Evolutionary conservation across 345 rosid genomes (phyloP), one percentile per base, ranked within the genome.

Genomic region (Lumnitzera racemosa): DNA sequence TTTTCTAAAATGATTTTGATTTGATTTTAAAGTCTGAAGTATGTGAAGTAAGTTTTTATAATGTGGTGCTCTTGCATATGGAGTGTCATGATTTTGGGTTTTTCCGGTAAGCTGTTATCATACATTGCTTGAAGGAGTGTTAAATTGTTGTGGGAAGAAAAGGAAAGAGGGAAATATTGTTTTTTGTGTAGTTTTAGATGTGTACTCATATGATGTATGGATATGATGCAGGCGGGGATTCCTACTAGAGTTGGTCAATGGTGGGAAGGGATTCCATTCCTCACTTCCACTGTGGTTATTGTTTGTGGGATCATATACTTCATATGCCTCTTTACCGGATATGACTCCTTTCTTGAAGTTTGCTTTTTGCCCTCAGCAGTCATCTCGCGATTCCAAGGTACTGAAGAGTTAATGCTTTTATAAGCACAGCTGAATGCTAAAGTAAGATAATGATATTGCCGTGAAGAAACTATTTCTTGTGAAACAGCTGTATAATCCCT

Each of bases 211-310:
- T 15, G 14, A 17, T 23, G 10, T 24, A 24, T 53, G 43, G 43
- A 1, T 25, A 31, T 59, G 54, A 10, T 53, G 15, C 81, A 92
- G 98, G 96, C 94, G 12, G 87, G 96, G n/a, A 49, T 92, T 57
- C 84, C 81, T 48, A 87, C 97, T 36, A 74, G 95, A 68, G 67
- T 66, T 51, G 71, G 80, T 49, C 96, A 94, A 60, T 94, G 91
- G 96, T 90, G 99, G 97, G 91, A 88, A 50, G 73, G 83, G 51
- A 83, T 94, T 65, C 97, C 99, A 0, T 90, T 94, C 69, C 80
- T 88, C 58, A 86, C 96, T 9, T 90, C 97, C 8, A 78, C 86
- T 0, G 75, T 90, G 58, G 90, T 88, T 64, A 73, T 88, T 50
- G 80, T 80, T 59, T 88, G 96, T 65, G 87, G 90, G 17, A 48